Percentiles rank a stretch among this genome's conserved stretches.
Conservation (phyloP, 208 protist species). For the Trypanosoma melophagium region DNA sequence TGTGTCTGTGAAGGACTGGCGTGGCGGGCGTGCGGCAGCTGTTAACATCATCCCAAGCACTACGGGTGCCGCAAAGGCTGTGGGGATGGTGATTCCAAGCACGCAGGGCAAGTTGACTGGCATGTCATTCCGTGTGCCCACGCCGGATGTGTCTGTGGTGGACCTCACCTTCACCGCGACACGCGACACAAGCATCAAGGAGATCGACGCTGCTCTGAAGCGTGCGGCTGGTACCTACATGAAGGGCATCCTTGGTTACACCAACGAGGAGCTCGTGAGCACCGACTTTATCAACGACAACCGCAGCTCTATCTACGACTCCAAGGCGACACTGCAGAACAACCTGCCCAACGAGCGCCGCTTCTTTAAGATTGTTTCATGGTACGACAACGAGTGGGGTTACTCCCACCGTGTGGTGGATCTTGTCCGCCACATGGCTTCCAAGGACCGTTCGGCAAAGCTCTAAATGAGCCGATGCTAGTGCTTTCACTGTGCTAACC, state of each 20-base stretch:
- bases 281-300: constrained; percentile 97
- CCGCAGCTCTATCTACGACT: constrained; percentile 98
- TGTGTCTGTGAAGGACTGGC: constrained; percentile 98
- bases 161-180: constrained; percentile 96
- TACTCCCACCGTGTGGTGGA: constrained; percentile 99
- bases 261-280: constrained; percentile 98
- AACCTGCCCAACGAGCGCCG: constrained; percentile 81
- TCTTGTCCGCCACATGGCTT: constrained; percentile 88
- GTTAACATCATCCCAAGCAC: constrained; percentile 99
- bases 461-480: constrained; percentile 32
- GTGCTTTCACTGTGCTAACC: background rate
- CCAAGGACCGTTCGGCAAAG: constrained; percentile 60
- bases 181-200: constrained; percentile 93
- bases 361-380: constrained; percentile 99
- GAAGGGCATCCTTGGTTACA: constrained; percentile 98
- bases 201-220: constrained; percentile 96
- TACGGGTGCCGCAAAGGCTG: constrained; percentile 99
- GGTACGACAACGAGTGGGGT: constrained; percentile 99
- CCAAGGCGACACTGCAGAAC: constrained; percentile 95
- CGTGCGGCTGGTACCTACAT: constrained; percentile 85
- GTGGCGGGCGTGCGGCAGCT: constrained; percentile 93
- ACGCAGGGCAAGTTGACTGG: constrained; percentile 91
- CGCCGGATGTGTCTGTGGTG: constrained; percentile 98
- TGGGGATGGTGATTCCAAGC: constrained; percentile 94
- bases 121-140: constrained; percentile 99